phyloP scores from a whole-genome alignment of 768 basidiomycete species.

The Cyclocybe aegerita region DNA sequence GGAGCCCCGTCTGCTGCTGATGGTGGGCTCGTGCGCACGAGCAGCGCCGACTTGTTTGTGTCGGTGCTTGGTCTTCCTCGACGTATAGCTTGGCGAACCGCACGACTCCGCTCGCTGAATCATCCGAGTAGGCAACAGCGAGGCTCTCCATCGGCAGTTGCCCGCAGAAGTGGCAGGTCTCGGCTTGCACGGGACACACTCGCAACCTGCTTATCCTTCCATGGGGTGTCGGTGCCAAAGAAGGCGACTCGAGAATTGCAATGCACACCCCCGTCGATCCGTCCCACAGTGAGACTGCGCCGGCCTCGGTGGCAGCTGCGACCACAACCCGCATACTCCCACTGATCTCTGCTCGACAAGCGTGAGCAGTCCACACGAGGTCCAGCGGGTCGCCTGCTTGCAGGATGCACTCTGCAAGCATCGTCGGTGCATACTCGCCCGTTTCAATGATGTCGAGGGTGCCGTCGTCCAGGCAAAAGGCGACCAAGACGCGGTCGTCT shows the following conservation, averaged over 20 bases:
- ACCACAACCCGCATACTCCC: conserved; percentile 54
- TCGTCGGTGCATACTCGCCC: conserved; percentile 38
- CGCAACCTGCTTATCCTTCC: conserved; percentile 62
- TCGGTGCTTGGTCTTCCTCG: conserved; percentile 38
- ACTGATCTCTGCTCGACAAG: conserved; percentile 50
- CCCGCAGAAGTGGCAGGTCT: conserved; percentile 70
- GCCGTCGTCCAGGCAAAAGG: conserved; percentile 67
- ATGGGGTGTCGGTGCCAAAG: conserved; percentile 24
- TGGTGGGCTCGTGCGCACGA: conserved; percentile 55
- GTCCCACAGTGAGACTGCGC: conserved; percentile 78
- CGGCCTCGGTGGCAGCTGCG: conserved; percentile 61
- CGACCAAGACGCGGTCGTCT: conserved; percentile 48
- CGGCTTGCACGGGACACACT: conserved; percentile 51
- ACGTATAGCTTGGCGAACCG: conserved; percentile 64
- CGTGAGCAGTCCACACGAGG: conserved; percentile 50
- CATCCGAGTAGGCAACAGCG: conserved; percentile 64
- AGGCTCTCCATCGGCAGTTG: conserved; percentile 67
- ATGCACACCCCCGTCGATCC: conserved; percentile 63
- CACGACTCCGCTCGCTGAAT: conserved; percentile 41
- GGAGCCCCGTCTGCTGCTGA: conserved; percentile 24
- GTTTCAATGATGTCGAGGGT: conserved; percentile 61
- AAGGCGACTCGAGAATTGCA: conserved; percentile 51
- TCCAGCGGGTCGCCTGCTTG: conserved; percentile 61
- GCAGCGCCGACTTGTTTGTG: conserved; percentile 43
- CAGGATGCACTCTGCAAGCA: conserved; percentile 47